Conservation (phyloP, 2,329 filamentous ascomycete genomes). For the Botryosphaeria agaves region DNA sequence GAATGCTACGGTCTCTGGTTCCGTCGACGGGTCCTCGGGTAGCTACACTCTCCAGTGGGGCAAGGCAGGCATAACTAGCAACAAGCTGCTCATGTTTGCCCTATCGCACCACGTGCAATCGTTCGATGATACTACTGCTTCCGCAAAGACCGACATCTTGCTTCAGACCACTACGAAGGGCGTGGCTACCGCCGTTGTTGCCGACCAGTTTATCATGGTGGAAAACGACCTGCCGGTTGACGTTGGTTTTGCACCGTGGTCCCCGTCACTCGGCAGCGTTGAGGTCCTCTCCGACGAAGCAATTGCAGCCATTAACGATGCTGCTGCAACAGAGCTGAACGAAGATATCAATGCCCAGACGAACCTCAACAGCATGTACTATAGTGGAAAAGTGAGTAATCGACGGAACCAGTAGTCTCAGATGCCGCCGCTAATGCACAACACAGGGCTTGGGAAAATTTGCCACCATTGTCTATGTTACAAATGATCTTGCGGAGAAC, state of each 20-base stretch:
- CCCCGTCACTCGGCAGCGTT: slow-evolving; percentile 27
- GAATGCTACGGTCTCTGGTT: slow-evolving; percentile 46
- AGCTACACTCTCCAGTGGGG: slow-evolving; percentile 57
- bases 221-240: slow-evolving; percentile 54
- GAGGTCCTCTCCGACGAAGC: slow-evolving; percentile 23
- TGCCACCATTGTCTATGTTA: slow-evolving; percentile 24
- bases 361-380: slow-evolving; percentile 79
- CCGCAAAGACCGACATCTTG: slow-evolving; percentile 34
- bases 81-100: slow-evolving; percentile 64
- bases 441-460: slow-evolving; percentile 21
- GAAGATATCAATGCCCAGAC: slow-evolving; percentile 60
- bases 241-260: slow-evolving; percentile 71
- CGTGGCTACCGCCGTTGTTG: slow-evolving; percentile 51
- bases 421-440: too few species aligned
- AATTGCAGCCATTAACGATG: slow-evolving; percentile 39
- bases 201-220: slow-evolving; percentile 59
- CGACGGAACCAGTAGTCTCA: too few species aligned
- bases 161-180: slow-evolving; percentile 80
- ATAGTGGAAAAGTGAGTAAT: slow-evolving; percentile 46
- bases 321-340: slow-evolving; percentile 55
- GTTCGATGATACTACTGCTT: slow-evolving; percentile 42
- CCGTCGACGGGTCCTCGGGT: slow-evolving; percentile 39
- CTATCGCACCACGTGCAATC: slow-evolving; percentile 72
- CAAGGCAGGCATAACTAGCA: slow-evolving; percentile 46
- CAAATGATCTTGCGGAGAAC: slow-evolving; percentile 37